These are phyloP conservation scores for Hypoxylon fragiforme DNA, from an alignment of 495 filamentous ascomycete genomes.

Conservation along the genomic window DNA sequence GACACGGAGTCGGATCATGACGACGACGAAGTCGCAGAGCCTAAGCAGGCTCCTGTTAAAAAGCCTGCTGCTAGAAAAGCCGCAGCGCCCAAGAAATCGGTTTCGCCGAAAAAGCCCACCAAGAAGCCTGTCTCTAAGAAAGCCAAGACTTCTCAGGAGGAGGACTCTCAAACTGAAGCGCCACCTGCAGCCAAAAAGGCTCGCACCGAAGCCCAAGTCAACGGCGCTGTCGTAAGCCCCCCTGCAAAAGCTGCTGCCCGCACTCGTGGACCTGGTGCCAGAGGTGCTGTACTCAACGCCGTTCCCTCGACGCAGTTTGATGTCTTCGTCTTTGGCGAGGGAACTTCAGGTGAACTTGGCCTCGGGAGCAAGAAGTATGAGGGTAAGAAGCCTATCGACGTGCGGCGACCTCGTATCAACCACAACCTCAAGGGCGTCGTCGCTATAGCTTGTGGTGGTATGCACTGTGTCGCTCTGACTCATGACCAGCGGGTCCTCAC, in stretches of 20 bases:
- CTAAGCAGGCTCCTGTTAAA: neutral
- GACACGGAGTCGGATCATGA: slow-evolving; percentile 16
- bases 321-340: slow-evolving; percentile 60
- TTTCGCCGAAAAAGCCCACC: slow-evolving; percentile 5
- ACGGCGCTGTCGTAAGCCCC: slow-evolving; percentile 6
- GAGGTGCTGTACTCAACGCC: slow-evolving; percentile 42
- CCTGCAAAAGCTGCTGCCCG: neutral
- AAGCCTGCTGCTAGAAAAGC: neutral
- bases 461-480: slow-evolving; percentile 68
- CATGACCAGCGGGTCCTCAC: slow-evolving; percentile 66
- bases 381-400: slow-evolving; percentile 58
- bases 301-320: slow-evolving; percentile 49
- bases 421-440: slow-evolving; percentile 59
- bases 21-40: neutral
- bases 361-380: slow-evolving; percentile 48
- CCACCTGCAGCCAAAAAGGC: neutral
- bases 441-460: slow-evolving; percentile 64
- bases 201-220: neutral
- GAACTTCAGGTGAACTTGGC: slow-evolving; percentile 58
- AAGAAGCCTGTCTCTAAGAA: slow-evolving; percentile 2
- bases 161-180: too few relatives aligned
- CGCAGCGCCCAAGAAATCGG: slow-evolving; percentile 1
- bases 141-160: neutral
- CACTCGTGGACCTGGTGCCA: slow-evolving; percentile 16
- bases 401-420: slow-evolving; percentile 60